These are phyloP conservation scores for Trichoderma cornu-damae DNA, from an alignment of 2,329 filamentous ascomycete genomes.

Conservation along the genomic window DNA sequence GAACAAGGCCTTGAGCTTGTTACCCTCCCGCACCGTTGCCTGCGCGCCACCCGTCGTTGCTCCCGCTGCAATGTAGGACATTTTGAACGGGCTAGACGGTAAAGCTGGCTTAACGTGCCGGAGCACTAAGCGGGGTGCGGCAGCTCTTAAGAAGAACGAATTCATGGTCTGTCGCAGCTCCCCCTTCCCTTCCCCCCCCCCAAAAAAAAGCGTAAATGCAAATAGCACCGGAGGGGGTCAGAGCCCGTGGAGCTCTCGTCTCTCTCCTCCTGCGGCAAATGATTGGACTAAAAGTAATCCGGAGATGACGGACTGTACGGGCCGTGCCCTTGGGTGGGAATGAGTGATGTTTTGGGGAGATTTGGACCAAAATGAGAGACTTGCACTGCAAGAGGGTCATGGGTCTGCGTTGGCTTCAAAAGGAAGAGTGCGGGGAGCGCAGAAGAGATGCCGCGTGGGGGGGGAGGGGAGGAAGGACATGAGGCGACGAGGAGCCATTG, in stretches of 20 bases:
- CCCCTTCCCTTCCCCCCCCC: too few species aligned
- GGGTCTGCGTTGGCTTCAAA: background rate
- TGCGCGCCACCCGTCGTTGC: background rate
- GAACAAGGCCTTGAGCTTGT: constrained; percentile 47
- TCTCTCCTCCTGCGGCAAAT: background rate
- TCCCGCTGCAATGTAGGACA: constrained; percentile 9
- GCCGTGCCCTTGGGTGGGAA: background rate
- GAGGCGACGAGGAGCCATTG: too few species aligned
- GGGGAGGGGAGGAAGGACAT: background rate
- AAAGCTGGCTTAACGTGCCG: background rate
- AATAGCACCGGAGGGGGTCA: background rate
- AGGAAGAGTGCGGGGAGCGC: constrained; percentile 5
- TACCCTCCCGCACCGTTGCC: constrained; percentile 40
- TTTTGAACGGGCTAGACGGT: background rate
- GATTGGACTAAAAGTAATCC: background rate
- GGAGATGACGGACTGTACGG: background rate
- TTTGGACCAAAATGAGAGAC: background rate
- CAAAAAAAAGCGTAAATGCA: background rate
- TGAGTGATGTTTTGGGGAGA: background rate
- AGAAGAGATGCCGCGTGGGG: background rate
- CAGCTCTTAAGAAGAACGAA: constrained; percentile 1
- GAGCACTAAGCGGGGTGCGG: background rate
- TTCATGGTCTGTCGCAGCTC: constrained; percentile 3
- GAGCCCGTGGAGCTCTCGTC: background rate
- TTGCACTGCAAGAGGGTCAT: background rate